Percentiles rank a stretch among this genome's conserved stretches.
Evolutionary conservation across 163 green algal species (phyloP).

Genomic region (Prototheca wickerhamii): DNA sequence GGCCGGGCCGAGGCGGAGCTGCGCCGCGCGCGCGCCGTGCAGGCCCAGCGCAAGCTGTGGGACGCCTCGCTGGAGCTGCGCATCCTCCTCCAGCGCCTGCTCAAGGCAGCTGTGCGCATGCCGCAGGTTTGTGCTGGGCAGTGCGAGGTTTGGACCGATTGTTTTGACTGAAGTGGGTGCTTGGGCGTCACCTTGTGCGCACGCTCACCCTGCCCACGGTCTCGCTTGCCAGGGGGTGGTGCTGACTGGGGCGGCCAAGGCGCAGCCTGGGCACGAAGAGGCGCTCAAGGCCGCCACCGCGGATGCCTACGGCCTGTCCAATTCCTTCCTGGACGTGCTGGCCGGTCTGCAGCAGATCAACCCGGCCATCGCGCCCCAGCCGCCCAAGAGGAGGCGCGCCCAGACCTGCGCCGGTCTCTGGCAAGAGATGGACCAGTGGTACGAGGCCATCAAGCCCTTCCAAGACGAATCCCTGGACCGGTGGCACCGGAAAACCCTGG

Average conservation of each 20-base stretch:
- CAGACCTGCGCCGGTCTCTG: slow-evolving; percentile 18
- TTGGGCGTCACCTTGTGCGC: too few relatives aligned
- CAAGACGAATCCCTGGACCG: slow-evolving; percentile 54
- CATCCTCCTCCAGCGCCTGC: slow-evolving; percentile 57
- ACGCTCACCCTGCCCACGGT: too few relatives aligned
- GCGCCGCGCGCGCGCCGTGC: slow-evolving; percentile 31
- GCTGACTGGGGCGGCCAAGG: background rate
- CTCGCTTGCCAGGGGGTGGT: too few relatives aligned
- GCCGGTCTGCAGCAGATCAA: slow-evolving; percentile 35
- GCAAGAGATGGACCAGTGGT: slow-evolving; percentile 23
- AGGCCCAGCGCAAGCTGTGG: slow-evolving; percentile 44
- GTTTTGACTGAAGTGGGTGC: too few relatives aligned
- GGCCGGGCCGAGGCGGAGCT: slow-evolving; percentile 29
- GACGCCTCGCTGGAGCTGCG: slow-evolving; percentile 51
- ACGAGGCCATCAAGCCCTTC: slow-evolving; percentile 35
- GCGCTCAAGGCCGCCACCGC: background rate
- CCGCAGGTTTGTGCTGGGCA: slow-evolving; percentile 16
- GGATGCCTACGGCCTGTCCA: slow-evolving; percentile 21
- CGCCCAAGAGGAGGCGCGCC: background rate
- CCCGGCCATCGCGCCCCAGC: slow-evolving; percentile 7
- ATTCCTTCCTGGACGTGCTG: slow-evolving; percentile 41
- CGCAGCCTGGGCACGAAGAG: background rate
- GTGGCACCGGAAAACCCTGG: slow-evolving; percentile 64
- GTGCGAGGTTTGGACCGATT: too few relatives aligned
- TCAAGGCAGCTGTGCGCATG: slow-evolving; percentile 45